Evolutionary conservation across 768 basidiomycete genomes (phyloP), one percentile per base, ranked within the genome.

Genomic region (Thelephora ganbajun): DNA sequence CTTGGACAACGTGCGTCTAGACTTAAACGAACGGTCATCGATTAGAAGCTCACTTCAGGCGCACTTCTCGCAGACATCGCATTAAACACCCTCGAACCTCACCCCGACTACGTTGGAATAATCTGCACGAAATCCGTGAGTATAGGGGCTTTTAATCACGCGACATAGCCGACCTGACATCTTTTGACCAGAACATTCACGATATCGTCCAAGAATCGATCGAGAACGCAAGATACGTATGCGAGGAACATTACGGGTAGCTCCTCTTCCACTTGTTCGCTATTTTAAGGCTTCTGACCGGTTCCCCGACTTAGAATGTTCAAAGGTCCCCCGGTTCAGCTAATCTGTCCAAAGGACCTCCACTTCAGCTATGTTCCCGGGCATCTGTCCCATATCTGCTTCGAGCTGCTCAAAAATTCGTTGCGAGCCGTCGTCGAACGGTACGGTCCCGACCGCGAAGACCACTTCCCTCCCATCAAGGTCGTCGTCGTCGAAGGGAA

Each of bases 181-280:
- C 12, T 45, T 41, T 26, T 37, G 45, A 46, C 33, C 57, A 87
- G 78, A 97, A 92, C 62, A 82, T 99, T 0, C 91, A 92, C 57
- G 92, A 98, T 59, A 96, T 97, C 53, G 83, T 94, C n/a, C 84
- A 89, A 58, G 96, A 99, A 70, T 88, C 94, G 0, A 97, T 98
- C 56, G 94, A 99, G 63, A 98, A 99, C 63, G 92, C 96, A 5
- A 79, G 59, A 58, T 61, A 35, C 19, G 84, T 87, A 20, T 96
- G 93, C 67, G 93, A 96, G 66, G 93, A 97, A 58, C 92, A 97
- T 65, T 86, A 87, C 37, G 61, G 39, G 39, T 41, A 22, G 18
- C 18, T 41, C 4, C 16, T 16, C n/a, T 41, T 16, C 37, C 5
- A 41, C 20, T 41, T 20, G 4, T 11, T 11, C 16, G n/a, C n/a